These are phyloP conservation scores for Exophiala bonariae DNA, from an alignment of 2,329 filamentous ascomycete species.

Conservation along the genomic window DNA sequence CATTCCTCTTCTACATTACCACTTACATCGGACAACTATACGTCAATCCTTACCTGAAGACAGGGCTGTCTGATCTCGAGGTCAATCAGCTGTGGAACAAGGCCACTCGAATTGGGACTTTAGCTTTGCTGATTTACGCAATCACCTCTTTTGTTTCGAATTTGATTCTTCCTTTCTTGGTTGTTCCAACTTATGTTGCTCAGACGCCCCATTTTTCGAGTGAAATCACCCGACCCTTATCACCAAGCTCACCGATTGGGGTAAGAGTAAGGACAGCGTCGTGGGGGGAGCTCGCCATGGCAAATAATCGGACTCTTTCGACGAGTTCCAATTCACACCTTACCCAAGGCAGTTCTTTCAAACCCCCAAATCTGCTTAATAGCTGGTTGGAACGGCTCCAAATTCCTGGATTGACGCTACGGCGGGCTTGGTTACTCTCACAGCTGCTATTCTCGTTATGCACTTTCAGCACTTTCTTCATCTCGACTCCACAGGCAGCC, in stretches of 20 bases:
- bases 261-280: conserved; percentile 14
- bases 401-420: conserved; percentile 82
- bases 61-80: conserved; percentile 72
- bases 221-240: conserved; percentile 8
- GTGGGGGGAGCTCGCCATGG: conserved; percentile 7
- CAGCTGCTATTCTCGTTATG: conserved; percentile 79
- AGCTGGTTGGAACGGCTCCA: conserved; percentile 61
- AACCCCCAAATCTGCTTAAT: conserved; percentile 17
- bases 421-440: conserved; percentile 81
- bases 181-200: conserved; percentile 70
- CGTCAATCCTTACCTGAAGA: conserved; percentile 77
- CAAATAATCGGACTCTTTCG: conserved; percentile 18
- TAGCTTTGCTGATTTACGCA: conserved; percentile 85
- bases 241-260: conserved; percentile 16
- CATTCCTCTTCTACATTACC: conserved; percentile 91
- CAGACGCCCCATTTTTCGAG: conserved; percentile 4
- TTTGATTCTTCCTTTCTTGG: conserved; percentile 79
- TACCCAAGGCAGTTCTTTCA: background rate
- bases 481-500: conserved; percentile 68
- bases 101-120: conserved; percentile 82
- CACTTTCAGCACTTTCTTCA: conserved; percentile 79
- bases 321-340: conserved; percentile 12
- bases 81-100: conserved; percentile 79
- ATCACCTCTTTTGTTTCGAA: conserved; percentile 80
- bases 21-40: conserved; percentile 94